These are phyloP conservation scores for Solanum medicagineum DNA, from an alignment of 257 asterid species.

Conservation along the genomic window DNA sequence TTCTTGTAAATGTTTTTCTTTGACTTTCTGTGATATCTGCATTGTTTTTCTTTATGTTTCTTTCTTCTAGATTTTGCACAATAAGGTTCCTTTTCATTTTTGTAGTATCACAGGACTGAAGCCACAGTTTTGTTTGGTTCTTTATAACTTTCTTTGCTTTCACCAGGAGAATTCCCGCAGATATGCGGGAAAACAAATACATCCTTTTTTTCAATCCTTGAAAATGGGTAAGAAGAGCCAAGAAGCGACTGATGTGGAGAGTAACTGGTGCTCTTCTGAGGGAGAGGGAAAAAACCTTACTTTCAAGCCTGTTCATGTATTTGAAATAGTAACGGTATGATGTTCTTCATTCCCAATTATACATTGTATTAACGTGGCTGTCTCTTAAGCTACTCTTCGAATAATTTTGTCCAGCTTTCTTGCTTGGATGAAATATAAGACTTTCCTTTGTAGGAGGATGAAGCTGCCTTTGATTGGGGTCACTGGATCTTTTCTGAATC, in stretches of 20 bases:
- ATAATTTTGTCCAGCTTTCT: not conserved
- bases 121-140: not conserved
- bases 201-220: conserved; percentile 75
- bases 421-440: not conserved
- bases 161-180: conserved; percentile 74
- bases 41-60: not conserved
- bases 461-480: conserved; percentile 50
- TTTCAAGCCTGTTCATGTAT: conserved; percentile 72
- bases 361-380: not conserved
- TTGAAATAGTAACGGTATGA: conserved; percentile 57
- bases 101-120: not conserved
- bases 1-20: not conserved
- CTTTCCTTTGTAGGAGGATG: conserved; percentile 43
- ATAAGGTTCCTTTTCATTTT: not conserved
- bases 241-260: conserved; percentile 39
- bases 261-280: conserved; percentile 20
- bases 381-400: not conserved
- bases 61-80: not conserved
- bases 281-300: conserved; percentile 37
- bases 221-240: conserved; percentile 52
- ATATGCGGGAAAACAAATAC: conserved; percentile 76
- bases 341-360: not conserved
- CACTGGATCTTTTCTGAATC: conserved; percentile 56
- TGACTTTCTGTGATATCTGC: not conserved
- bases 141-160: conserved; percentile 1